These are phyloP conservation scores for Malus sylvestris DNA, from an alignment of 306 rosid genomes.

Conservation along the genomic window DNA sequence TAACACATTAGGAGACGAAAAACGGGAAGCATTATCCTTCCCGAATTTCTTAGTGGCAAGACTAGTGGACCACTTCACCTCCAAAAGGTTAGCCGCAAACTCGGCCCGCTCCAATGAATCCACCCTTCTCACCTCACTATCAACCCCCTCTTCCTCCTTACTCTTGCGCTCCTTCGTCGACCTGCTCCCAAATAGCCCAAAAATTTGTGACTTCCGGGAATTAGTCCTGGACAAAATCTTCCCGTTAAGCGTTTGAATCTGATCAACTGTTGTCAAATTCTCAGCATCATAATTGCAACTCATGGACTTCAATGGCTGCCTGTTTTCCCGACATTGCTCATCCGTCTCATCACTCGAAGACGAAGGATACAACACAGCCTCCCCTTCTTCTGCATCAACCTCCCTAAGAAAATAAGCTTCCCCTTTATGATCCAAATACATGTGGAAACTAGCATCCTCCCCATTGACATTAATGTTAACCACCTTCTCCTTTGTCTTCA, in stretches of 20 bases:
- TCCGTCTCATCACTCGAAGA: conserved; percentile 42
- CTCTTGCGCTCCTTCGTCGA: conserved; percentile 31
- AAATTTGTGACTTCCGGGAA: conserved; percentile 42
- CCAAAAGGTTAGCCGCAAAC: conserved; percentile 74
- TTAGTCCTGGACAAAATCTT: conserved; percentile 22
- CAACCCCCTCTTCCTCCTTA: conserved; percentile 14
- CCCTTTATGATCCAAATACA: conserved; percentile 75
- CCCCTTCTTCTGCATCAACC: conserved; percentile 42
- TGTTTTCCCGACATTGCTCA: conserved; percentile 17
- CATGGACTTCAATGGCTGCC: conserved; percentile 23
- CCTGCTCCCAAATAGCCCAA: conserved; percentile 54
- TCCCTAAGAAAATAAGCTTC: conserved; percentile 76
- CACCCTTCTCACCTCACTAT: conserved; percentile 7
- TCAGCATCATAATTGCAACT: conserved; percentile 33
- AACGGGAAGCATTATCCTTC: conserved; percentile 19
- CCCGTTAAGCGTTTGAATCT: conserved; percentile 28
- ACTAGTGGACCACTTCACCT: conserved; percentile 83
- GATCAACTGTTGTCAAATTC: conserved; percentile 16
- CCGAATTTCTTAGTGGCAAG: conserved; percentile 21
- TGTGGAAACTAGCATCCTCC: conserved; percentile 51
- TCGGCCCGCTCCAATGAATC: conserved; percentile 68
- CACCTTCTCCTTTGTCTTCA: conserved; percentile 65
- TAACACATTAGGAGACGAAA: conserved; percentile 11
- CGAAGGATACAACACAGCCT: conserved; percentile 22
- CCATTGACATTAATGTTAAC: conserved; percentile 67